Percentiles rank a stretch among this genome's conserved stretches.
Evolutionary conservation across 495 filamentous ascomycete species (phyloP).

Genomic region (Chaetomium cochliodes): DNA sequence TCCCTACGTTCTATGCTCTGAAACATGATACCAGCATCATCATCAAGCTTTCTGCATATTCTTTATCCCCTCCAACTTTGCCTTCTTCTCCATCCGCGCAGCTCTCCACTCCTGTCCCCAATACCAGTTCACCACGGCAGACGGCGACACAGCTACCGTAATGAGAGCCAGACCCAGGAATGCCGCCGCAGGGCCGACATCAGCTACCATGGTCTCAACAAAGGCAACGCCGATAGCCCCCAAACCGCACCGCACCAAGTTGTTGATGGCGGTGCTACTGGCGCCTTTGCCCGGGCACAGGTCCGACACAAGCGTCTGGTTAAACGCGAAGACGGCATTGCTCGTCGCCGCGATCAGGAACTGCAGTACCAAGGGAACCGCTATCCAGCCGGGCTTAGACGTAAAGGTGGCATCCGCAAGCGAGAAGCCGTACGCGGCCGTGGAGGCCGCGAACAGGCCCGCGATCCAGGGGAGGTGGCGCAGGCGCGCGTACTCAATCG

Average conservation of each 20-base stretch:
- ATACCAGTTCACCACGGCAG: not conserved
- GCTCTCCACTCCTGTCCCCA: constrained; percentile 2
- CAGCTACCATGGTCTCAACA: constrained; percentile 1
- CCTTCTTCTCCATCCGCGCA: not conserved
- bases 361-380: not conserved
- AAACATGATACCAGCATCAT: not conserved
- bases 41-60: constrained; percentile 4
- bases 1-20: constrained; percentile 4
- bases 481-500: constrained; percentile 1
- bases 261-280: not conserved
- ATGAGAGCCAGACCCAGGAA: not conserved
- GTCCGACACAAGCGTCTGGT: constrained; percentile 4
- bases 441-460: not conserved
- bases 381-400: not conserved
- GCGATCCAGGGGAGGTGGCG: constrained; percentile 3
- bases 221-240: not conserved
- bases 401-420: not conserved
- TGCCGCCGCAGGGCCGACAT: not conserved
- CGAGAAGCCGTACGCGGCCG: constrained; percentile 1
- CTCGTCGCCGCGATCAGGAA: constrained; percentile 1
- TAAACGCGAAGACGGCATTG: constrained; percentile 2
- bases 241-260: constrained; percentile 2
- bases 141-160: not conserved
- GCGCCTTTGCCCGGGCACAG: not conserved
- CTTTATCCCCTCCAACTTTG: not conserved